These are phyloP conservation scores for Pichia occidentalis DNA, from an alignment of 805 yeast genomes.

Conservation along the genomic window DNA sequence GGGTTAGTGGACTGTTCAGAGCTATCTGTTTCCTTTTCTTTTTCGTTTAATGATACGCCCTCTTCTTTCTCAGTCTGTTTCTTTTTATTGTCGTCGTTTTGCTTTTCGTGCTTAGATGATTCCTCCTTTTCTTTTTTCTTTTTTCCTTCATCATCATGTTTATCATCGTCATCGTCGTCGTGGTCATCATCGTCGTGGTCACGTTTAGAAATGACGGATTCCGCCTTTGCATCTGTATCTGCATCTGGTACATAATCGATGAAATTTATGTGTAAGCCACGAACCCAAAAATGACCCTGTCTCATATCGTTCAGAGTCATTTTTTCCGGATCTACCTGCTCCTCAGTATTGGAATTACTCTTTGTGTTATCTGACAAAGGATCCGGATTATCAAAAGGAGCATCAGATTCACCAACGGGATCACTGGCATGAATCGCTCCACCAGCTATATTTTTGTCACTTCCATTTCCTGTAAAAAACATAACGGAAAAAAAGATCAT, in stretches of 20 bases:
- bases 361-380: background rate
- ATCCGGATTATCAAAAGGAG: background rate
- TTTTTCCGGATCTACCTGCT: constrained; percentile 7
- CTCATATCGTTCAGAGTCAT: constrained; percentile 27
- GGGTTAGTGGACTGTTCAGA: background rate
- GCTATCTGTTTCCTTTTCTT: constrained; percentile 15
- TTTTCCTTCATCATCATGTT: constrained; percentile 1
- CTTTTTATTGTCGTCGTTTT: background rate
- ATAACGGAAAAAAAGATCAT: constrained; percentile 7
- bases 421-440: constrained; percentile 5
- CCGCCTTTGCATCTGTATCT: background rate
- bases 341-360: background rate
- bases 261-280: constrained; percentile 21
- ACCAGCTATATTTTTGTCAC: constrained; percentile 8
- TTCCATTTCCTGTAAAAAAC: constrained; percentile 9
- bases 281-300: constrained; percentile 26
- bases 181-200: constrained; percentile 4
- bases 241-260: constrained; percentile 17
- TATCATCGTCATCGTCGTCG: background rate
- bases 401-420: background rate
- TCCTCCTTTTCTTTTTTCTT: constrained; percentile 17
- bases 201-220: background rate
- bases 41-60: no score
- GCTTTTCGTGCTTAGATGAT: background rate
- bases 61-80: background rate